Percentiles rank a stretch among this genome's conserved stretches.
phyloP scores from a whole-genome alignment of 2,329 filamentous ascomycete species.

The Fusarium virguliforme region DNA sequence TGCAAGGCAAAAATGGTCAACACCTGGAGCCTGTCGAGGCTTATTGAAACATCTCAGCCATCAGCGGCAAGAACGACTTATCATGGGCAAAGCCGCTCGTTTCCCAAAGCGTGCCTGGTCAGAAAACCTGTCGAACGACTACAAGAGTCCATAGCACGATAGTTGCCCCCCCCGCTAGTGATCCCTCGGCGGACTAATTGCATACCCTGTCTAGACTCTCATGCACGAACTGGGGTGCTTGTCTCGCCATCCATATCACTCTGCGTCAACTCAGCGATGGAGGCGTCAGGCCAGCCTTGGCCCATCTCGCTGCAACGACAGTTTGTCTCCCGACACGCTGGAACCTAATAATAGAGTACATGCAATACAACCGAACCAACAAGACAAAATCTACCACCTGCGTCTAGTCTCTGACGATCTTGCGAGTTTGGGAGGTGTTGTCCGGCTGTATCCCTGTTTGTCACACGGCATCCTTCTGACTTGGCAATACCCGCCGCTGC shows the following conservation, averaged over 20 bases:
- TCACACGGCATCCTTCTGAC: neutral
- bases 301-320: neutral
- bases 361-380: conserved; percentile 9
- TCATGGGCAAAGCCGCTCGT: no score
- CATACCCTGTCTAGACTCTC: conserved; percentile 3
- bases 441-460: neutral
- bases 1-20: no score
- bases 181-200: neutral
- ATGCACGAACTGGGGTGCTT: conserved; percentile 4
- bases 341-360: conserved; percentile 10
- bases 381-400: neutral
- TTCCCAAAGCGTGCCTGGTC: neutral
- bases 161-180: neutral
- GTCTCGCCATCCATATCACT: neutral
- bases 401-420: neutral
- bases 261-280: neutral
- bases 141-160: neutral
- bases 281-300: conserved; percentile 5
- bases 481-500: conserved; percentile 1
- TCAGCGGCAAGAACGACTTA: no score
- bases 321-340: neutral
- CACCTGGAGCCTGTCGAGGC: no score
- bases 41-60: no score
- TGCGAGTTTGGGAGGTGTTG: neutral
- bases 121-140: neutral